Conservation (phyloP, 768 basidiomycete genomes). For the Ramaria sp. region DNA sequence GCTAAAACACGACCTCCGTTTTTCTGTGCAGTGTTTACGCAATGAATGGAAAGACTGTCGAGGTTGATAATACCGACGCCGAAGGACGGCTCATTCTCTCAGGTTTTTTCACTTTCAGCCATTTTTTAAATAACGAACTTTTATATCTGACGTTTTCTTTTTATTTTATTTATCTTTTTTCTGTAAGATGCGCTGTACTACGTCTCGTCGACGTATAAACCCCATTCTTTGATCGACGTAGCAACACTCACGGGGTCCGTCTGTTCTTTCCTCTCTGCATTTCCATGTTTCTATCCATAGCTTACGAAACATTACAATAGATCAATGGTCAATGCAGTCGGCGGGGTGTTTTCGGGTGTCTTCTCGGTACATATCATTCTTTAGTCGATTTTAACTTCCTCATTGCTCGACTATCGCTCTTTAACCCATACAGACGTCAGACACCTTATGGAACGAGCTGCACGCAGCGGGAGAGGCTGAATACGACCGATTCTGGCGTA, state of each 20-base stretch:
- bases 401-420: not conserved
- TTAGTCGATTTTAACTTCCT: not conserved
- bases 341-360: constrained; percentile 67
- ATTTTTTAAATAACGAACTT: not conserved
- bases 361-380: constrained; percentile 59
- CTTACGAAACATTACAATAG: constrained; percentile 26
- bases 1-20: too few species aligned
- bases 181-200: constrained; percentile 72
- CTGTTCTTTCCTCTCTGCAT: not conserved
- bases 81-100: constrained; percentile 71
- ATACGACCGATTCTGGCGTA: constrained; percentile 80
- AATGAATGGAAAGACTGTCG: constrained; percentile 82
- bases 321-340: constrained; percentile 62
- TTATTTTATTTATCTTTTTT: too few species aligned
- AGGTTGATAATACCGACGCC: constrained; percentile 83
- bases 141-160: not conserved
- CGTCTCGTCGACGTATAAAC: constrained; percentile 61
- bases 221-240: constrained; percentile 76
- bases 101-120: constrained; percentile 28
- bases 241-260: constrained; percentile 72
- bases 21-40: constrained; percentile 72
- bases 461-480: constrained; percentile 59
- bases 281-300: too few species aligned
- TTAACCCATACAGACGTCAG: constrained; percentile 42
- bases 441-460: constrained; percentile 62